Evolutionary conservation across 306 rosid genomes (phyloP).

Genomic region (Vachellia pachyceras): DNA sequence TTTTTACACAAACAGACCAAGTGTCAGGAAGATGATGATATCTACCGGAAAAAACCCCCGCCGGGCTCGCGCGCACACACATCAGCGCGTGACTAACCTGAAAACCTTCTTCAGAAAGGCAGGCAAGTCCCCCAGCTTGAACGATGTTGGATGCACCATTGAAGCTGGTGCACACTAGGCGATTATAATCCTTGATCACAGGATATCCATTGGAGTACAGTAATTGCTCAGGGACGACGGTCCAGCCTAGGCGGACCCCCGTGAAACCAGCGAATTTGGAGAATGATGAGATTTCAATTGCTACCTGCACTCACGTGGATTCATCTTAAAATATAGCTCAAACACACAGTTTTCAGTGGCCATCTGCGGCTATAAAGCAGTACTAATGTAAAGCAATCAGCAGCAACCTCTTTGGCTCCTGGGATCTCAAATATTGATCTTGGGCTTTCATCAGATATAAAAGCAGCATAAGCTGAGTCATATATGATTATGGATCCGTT

Average conservation of each 20-base stretch:
- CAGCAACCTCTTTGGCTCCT: slow-evolving; percentile 66
- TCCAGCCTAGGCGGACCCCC: slow-evolving; percentile 73
- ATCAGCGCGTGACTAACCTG: slow-evolving; percentile 35
- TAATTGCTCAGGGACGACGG: slow-evolving; percentile 67
- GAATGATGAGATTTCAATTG: slow-evolving; percentile 70
- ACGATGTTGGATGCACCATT: slow-evolving; percentile 72
- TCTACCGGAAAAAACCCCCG: neutral
- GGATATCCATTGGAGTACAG: slow-evolving; percentile 61
- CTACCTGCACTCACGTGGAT: slow-evolving; percentile 48
- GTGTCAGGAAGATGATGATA: neutral
- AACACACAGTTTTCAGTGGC: neutral
- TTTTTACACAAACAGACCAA: too few species aligned
- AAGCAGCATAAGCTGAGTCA: slow-evolving; percentile 65
- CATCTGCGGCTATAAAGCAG: neutral
- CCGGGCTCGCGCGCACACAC: too few species aligned
- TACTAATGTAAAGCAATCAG: neutral
- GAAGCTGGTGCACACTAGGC: slow-evolving; percentile 73
- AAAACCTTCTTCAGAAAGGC: slow-evolving; percentile 64
- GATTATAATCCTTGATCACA: slow-evolving; percentile 58
- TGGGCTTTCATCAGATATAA: slow-evolving; percentile 64
- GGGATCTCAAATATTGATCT: slow-evolving; percentile 73
- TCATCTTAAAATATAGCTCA: slow-evolving; percentile 11
- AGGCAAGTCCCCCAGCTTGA: slow-evolving; percentile 79
- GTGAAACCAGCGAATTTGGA: slow-evolving; percentile 80
- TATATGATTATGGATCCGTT: slow-evolving; percentile 64